phyloP scores from a whole-genome alignment of 116 monocot species.

The Posidonia oceanica region DNA sequence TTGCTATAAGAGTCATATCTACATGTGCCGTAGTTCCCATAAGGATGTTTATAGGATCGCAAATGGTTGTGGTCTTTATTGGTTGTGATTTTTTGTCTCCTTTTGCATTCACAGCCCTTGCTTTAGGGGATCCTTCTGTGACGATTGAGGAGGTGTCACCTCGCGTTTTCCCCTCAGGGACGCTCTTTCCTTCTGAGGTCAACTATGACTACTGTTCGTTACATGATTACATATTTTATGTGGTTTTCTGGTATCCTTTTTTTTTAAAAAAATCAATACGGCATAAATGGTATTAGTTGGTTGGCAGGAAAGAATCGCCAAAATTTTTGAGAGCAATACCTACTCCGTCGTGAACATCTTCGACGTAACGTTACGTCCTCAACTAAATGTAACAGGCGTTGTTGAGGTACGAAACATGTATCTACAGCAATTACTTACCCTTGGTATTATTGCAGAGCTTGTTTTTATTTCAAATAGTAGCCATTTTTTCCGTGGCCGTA shows the following conservation, averaged over 20 bases:
- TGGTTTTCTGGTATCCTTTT: neutral
- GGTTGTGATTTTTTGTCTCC: neutral
- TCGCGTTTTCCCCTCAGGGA: conserved; percentile 36
- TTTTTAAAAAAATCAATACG: neutral
- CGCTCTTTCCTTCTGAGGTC: conserved; percentile 90
- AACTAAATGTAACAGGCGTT: conserved; percentile 77
- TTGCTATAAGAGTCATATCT: too few species aligned
- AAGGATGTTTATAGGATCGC: neutral
- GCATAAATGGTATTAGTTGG: neutral
- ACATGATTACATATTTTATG: neutral
- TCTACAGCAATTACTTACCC: neutral
- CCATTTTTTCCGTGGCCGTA: neutral
- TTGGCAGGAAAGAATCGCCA: conserved; percentile 59
- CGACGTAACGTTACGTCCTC: conserved; percentile 89
- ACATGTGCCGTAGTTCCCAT: too few species aligned
- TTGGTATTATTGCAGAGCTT: neutral
- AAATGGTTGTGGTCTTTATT: neutral
- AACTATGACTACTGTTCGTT: neutral
- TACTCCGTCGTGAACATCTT: conserved; percentile 97
- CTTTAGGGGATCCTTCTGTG: conserved; percentile 65
- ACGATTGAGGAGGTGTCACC: conserved; percentile 74
- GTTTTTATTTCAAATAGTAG: neutral
- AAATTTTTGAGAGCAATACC: conserved; percentile 81
- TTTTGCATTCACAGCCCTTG: conserved; percentile 15
- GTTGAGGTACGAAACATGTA: conserved; percentile 65